These are phyloP conservation scores for Anthracocystis setariae DNA, from an alignment of 1,284 basidiomycete species.

Conservation along the genomic window DNA sequence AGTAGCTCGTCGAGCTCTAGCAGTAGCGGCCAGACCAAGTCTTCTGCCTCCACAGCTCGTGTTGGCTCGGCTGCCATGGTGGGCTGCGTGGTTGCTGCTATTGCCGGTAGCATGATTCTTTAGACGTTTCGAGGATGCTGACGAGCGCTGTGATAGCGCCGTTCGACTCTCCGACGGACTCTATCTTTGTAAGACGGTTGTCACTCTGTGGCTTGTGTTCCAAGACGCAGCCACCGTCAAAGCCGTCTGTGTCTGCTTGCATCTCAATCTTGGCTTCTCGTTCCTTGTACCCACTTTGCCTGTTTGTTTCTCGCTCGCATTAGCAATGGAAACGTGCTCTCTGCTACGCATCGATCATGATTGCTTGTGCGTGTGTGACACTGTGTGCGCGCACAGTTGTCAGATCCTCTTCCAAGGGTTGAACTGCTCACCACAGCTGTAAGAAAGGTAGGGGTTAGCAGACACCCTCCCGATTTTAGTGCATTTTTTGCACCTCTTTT, in stretches of 20 bases:
- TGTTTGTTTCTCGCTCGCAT: background rate
- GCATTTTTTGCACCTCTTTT: too few species aligned
- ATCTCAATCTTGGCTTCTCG: background rate
- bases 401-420: too few species aligned
- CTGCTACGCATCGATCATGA: background rate
- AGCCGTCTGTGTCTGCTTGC: slow-evolving; percentile 1
- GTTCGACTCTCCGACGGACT: too few species aligned
- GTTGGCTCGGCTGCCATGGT: slow-evolving; percentile 36
- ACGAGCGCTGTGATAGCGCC: too few species aligned
- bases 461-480: too few species aligned
- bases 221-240: background rate
- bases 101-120: slow-evolving; percentile 30
- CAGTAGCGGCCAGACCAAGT: slow-evolving; percentile 23
- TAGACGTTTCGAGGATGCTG: slow-evolving; percentile 1
- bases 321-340: background rate
- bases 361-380: background rate
- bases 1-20: slow-evolving; percentile 15
- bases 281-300: background rate
- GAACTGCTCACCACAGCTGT: too few species aligned
- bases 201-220: too few species aligned
- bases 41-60: slow-evolving; percentile 18
- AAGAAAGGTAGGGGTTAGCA: too few species aligned
- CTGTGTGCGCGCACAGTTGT: background rate
- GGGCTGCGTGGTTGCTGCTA: slow-evolving; percentile 32
- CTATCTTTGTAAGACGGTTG: too few species aligned